Conservation (phyloP, 2,329 filamentous ascomycete genomes). For the Trichoderma sp. region DNA sequence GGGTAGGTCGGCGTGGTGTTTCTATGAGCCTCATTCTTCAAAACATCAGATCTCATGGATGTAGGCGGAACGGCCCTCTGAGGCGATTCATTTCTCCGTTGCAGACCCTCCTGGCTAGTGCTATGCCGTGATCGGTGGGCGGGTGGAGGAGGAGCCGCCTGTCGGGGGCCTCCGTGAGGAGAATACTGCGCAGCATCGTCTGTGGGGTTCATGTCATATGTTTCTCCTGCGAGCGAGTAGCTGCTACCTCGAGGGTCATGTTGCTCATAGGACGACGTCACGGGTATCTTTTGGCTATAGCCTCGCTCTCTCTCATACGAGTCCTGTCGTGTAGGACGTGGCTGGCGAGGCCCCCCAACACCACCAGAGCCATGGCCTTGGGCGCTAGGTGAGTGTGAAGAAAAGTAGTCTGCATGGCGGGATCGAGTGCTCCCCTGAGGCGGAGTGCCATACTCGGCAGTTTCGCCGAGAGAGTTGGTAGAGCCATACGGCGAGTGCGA, state of each 20-base stretch:
- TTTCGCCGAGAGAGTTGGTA: constrained; percentile 53
- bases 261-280: constrained; percentile 38
- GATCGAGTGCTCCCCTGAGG: constrained; percentile 32
- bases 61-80: constrained; percentile 45
- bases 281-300: constrained; percentile 32
- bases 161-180: constrained; percentile 38
- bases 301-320: constrained; percentile 34
- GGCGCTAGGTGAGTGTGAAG: constrained; percentile 30
- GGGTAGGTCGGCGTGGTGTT: constrained; percentile 50
- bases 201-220: constrained; percentile 31
- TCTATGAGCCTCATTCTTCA: constrained; percentile 56
- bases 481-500: constrained; percentile 42
- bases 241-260: constrained; percentile 34
- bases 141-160: constrained; percentile 54
- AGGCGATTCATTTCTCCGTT: constrained; percentile 41
- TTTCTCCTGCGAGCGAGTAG: constrained; percentile 34
- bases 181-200: constrained; percentile 36
- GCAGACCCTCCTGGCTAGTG: constrained; percentile 41
- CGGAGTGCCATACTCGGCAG: constrained; percentile 48
- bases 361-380: constrained; percentile 19
- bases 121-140: constrained; percentile 50
- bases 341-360: constrained; percentile 30
- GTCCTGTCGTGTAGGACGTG: constrained; percentile 35
- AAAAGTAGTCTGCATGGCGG: constrained; percentile 38
- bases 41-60: constrained; percentile 57